Percentiles rank a stretch among this genome's conserved stretches.
These are phyloP conservation scores for Cicer yamashitae DNA, from an alignment of 306 rosid species.

Conservation along the genomic window DNA sequence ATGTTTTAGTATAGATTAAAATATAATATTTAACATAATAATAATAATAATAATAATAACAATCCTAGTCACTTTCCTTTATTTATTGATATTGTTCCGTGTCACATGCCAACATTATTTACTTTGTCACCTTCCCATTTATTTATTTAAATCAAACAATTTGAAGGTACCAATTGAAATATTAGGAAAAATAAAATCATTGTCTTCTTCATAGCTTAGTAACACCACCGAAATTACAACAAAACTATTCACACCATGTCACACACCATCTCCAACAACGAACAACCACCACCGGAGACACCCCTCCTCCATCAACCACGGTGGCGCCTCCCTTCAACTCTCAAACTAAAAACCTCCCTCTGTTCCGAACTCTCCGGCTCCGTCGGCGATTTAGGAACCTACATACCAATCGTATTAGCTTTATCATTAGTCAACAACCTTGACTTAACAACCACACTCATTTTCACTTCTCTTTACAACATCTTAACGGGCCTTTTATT, in stretches of 20 bases:
- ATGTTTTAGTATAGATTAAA: too few relatives aligned
- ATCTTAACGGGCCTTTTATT: conserved; percentile 76
- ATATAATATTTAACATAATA: neutral
- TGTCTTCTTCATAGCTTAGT: neutral
- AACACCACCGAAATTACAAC: neutral
- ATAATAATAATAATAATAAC: neutral
- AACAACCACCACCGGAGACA: conserved; percentile 1
- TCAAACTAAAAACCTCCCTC: conserved; percentile 60
- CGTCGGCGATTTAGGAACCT: conserved; percentile 85
- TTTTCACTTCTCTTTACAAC: conserved; percentile 82
- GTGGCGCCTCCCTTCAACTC: conserved; percentile 53
- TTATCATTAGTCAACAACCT: conserved; percentile 66
- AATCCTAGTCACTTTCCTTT: neutral
- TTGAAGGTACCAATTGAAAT: neutral
- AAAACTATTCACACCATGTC: conserved; percentile 1
- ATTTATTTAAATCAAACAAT: neutral
- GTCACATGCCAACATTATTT: conserved; percentile 2
- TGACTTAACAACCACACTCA: conserved; percentile 69
- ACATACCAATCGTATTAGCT: conserved; percentile 76
- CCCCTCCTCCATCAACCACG: conserved; percentile 42
- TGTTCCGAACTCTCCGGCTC: conserved; percentile 73
- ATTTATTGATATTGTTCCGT: neutral
- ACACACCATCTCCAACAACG: conserved; percentile 19
- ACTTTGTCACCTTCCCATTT: neutral
- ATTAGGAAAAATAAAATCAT: neutral